Base-by-base conservation (phyloP, 2,329 filamentous ascomycete genomes). In the Aspergillus clavatus region DNA sequence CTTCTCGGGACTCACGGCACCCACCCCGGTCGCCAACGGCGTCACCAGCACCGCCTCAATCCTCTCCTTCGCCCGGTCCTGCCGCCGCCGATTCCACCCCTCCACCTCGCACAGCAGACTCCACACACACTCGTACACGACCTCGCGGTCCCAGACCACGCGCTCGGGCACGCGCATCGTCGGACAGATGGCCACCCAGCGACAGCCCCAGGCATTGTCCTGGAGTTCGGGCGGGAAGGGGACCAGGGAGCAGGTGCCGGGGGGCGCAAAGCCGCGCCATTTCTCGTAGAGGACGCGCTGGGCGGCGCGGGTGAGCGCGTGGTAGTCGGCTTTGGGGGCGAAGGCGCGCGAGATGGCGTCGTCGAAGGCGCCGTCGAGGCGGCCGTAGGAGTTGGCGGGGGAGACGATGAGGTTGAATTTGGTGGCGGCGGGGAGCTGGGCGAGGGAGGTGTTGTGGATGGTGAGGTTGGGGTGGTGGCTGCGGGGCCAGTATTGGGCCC, bases 71-170 rank as follows among this genome's bases (percentile, higher is more conserved):
- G 33, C 43, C 19, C n/a, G n/a, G 21, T 47, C 24, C 46, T 42
- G 8, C 24, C 45, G 23, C 4, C 40, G 43, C 12, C 66, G 60
- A 56, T 79, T 80, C 52, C 74, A 71, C 18, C 66, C 68, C 29
- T 78, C 74, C 1, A 79, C 48, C 14, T 71, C 66, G 51, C 71
- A 73, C 16, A 79, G 54, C 47, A 80, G 54, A 51, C 68, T 73
- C 77, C 76, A 79, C 0, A 77, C 56, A 59, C 75, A 76, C 56
- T 79, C 72, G 50, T 77, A 79, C 3, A 79, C 70, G 7, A 80
- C 64, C 56, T 79, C 77, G 2, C 68, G 62, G 53, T 79, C 71
- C 76, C 77, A 79, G 5, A 37, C 51, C 7, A 71, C 73, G 18
- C 64, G 51, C 4, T 61, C 49, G 0, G 76, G 76, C 24, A 68